Percentiles rank a stretch among this genome's conserved stretches.
Conservation (phyloP, 768 basidiomycete genomes). For the Chalciporus piperatus region DNA sequence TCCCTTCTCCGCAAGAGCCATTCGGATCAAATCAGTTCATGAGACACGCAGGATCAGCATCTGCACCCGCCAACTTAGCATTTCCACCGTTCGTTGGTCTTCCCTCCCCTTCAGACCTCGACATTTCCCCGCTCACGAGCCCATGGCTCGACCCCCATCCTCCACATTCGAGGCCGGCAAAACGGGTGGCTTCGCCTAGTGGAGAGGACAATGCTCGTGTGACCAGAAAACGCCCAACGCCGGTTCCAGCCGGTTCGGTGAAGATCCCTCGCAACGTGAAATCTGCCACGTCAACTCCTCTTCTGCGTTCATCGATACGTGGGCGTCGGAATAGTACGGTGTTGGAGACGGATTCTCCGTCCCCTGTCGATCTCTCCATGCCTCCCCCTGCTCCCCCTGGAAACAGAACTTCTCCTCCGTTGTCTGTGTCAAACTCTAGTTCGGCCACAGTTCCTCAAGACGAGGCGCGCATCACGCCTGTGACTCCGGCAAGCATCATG, state of each 20-base stretch:
- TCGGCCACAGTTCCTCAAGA: slow-evolving; percentile 11
- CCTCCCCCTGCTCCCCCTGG: slow-evolving; percentile 72
- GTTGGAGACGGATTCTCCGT: slow-evolving; percentile 62
- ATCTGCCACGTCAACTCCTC: slow-evolving; percentile 60
- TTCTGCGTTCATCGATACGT: slow-evolving; percentile 44
- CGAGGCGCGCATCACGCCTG: slow-evolving; percentile 55
- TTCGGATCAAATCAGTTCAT: slow-evolving; percentile 28
- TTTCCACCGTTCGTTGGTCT: slow-evolving; percentile 50
- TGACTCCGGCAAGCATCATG: slow-evolving; percentile 92
- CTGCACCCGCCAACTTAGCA: slow-evolving; percentile 73
- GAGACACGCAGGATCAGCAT: slow-evolving; percentile 44
- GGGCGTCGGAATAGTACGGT: slow-evolving; percentile 41
- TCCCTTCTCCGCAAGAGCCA: slow-evolving; percentile 30
- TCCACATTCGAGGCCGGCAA: slow-evolving; percentile 30
- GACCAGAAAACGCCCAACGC: slow-evolving; percentile 54
- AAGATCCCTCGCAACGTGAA: slow-evolving; percentile 32
- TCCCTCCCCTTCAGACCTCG: slow-evolving; percentile 52
- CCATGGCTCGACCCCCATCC: slow-evolving; percentile 67
- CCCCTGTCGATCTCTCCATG: slow-evolving; percentile 87
- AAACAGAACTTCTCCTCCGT: slow-evolving; percentile 16
- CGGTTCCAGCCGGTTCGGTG: slow-evolving; percentile 27
- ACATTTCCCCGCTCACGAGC: slow-evolving; percentile 78
- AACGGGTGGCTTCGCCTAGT: slow-evolving; percentile 57
- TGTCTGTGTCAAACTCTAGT: slow-evolving; percentile 1
- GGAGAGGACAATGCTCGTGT: slow-evolving; percentile 48